phyloP scores from a whole-genome alignment of 208 protist genomes.

The Novymonas esmeraldas region DNA sequence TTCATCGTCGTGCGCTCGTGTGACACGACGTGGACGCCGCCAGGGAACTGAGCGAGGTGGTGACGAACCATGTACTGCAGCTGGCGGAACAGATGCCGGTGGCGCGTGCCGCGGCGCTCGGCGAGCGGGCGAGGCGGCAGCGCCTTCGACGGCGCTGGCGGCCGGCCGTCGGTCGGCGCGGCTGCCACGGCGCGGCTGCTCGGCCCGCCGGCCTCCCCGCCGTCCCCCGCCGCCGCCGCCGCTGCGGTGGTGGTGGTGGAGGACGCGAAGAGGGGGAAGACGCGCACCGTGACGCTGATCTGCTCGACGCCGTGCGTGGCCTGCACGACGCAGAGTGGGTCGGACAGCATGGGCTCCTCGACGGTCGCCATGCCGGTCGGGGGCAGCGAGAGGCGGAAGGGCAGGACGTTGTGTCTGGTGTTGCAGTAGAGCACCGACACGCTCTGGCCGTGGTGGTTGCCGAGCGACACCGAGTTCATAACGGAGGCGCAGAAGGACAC shows the following conservation, averaged over 20 bases:
- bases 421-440: constrained; percentile 83
- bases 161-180: constrained; percentile 7
- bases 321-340: constrained; percentile 66
- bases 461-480: constrained; percentile 75
- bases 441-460: constrained; percentile 83
- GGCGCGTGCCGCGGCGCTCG: constrained; percentile 22
- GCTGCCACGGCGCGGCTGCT: neutral
- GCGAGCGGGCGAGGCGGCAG: neutral
- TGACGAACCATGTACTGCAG: constrained; percentile 61
- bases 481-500: constrained; percentile 68
- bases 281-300: constrained; percentile 35
- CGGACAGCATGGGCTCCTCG: constrained; percentile 73
- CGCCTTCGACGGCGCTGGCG: constrained; percentile 10
- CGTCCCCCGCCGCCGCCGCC: neutral
- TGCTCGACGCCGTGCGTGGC: constrained; percentile 35
- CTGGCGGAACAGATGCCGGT: constrained; percentile 30
- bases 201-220: neutral
- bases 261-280: constrained; percentile 37
- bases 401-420: constrained; percentile 66
- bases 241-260: constrained; percentile 5
- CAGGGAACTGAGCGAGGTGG: constrained; percentile 60
- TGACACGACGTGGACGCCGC: constrained; percentile 44
- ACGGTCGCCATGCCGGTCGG: constrained; percentile 45
- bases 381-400: constrained; percentile 63
- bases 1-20: constrained; percentile 58